Conservation (phyloP, 2,329 filamentous ascomycete species). For the Lachnellula arida region DNA sequence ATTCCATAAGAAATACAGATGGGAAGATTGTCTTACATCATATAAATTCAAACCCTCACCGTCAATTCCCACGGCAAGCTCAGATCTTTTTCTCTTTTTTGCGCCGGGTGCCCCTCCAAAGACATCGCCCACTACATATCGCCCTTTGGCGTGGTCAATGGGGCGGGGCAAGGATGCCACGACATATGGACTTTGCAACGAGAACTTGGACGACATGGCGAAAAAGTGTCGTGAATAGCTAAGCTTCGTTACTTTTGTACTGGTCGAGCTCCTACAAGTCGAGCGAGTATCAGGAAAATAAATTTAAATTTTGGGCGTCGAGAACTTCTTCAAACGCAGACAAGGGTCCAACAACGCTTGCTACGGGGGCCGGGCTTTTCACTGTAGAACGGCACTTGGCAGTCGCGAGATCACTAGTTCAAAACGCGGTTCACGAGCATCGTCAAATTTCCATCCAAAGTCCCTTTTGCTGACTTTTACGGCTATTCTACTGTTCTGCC, state of each 20-base stretch:
- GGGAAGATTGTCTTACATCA: constrained; percentile 43
- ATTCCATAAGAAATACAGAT: background rate
- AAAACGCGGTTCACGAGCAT: constrained; percentile 9
- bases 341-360: constrained; percentile 15
- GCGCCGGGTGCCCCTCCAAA: constrained; percentile 53
- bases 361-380: constrained; percentile 12
- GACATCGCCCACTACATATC: constrained; percentile 56
- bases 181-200: constrained; percentile 60
- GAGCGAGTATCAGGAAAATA: constrained; percentile 7
- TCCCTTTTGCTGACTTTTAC: background rate
- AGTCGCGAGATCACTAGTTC: constrained; percentile 5
- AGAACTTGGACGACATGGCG: constrained; percentile 44
- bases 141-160: constrained; percentile 46
- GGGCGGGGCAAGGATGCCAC: constrained; percentile 56
- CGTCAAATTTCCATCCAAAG: background rate
- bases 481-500: background rate
- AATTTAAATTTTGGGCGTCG: constrained; percentile 12
- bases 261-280: constrained; percentile 1
- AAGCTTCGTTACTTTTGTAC: constrained; percentile 1
- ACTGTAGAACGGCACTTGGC: background rate
- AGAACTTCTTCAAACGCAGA: constrained; percentile 11
- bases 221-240: constrained; percentile 4
- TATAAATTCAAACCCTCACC: constrained; percentile 63
- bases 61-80: constrained; percentile 59
- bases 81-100: constrained; percentile 59